Evolutionary conservation across 2,329 filamentous ascomycete species (phyloP), one percentile per base, ranked within the genome.

Genomic region (Cucurbitaria berberidis): DNA sequence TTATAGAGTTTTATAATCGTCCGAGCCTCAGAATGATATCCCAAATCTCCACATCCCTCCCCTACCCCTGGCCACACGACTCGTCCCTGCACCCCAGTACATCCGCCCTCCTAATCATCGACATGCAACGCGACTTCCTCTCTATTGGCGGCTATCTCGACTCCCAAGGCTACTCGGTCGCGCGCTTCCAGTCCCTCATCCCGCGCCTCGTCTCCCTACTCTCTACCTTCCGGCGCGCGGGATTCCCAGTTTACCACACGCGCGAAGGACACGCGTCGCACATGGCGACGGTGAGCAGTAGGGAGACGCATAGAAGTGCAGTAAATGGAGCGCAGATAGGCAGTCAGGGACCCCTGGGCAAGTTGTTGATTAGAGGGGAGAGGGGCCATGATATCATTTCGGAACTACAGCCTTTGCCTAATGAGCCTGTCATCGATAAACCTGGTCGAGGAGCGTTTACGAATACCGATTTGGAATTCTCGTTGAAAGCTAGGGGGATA

Each of bases 311-410:
- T 44, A 79, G 84, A 3, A 84, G 81, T 35, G 74, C 74, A 11
- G 82, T 85, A 51, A 84, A 84, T 21, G 60, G 65, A 1, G 66
- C 82, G n/a, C 80, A 81, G 0, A 85, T 86, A 40, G 80, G 78
- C 3, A 77, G 79, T 10, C 69, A 56, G 13, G 84, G 84, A 0
- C 84, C 84, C 1, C 68, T 86, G 39, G 84, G 85, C 1, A 80
- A 81, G n/a, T 76, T 86, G 2, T 72, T 87, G 3, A 75, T 87
- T 21, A 80, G 84, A 18, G 84, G 85, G 0, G 81, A 86, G 60
- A 63, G 74, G 19, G 85, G 85, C 0, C 84, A 86, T 62, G 83
- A 82, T 41, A 84, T 81, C 26, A 78, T 86, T 16, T 72, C 78
- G 7, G 83, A 86, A 59, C 68, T 84, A 27, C 78, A 77, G 51